These are phyloP conservation scores for Quercus gilva DNA, from an alignment of 306 rosid species.

Conservation along the genomic window DNA sequence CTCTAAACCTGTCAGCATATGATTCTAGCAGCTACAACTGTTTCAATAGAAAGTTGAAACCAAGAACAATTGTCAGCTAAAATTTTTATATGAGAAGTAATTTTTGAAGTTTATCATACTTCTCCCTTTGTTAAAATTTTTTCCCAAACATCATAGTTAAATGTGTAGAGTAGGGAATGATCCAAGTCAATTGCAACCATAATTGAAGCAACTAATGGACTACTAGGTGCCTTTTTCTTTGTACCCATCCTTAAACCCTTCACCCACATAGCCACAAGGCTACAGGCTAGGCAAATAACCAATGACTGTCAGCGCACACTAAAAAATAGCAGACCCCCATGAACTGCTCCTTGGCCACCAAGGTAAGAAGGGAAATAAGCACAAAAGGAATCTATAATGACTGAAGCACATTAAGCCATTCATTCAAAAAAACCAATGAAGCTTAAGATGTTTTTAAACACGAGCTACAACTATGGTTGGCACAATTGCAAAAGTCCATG, in stretches of 20 bases:
- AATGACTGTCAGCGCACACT: background rate
- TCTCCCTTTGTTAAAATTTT: background rate
- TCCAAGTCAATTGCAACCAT: no score
- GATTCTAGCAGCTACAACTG: no score
- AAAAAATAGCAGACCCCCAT: constrained; percentile 59
- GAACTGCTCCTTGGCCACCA: constrained; percentile 75
- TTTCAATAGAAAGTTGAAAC: background rate
- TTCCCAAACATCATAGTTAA: constrained; percentile 15
- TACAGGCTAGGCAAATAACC: background rate
- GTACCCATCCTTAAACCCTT: background rate
- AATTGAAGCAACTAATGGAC: background rate
- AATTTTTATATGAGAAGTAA: background rate
- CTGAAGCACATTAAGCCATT: constrained; percentile 92
- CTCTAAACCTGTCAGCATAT: no score
- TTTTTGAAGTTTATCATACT: background rate
- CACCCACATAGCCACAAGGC: background rate
- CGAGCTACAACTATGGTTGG: constrained; percentile 80
- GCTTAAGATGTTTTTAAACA: constrained; percentile 68
- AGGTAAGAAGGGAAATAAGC: constrained; percentile 75
- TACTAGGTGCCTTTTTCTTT: background rate
- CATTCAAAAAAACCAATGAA: constrained; percentile 70
- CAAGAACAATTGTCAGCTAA: background rate
- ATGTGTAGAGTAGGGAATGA: background rate
- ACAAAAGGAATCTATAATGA: constrained; percentile 90
- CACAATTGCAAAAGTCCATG: constrained; percentile 78